Evolutionary conservation across 495 filamentous ascomycete genomes (phyloP), one percentile per base, ranked within the genome.

Genomic region (Penicillium fimorum): DNA sequence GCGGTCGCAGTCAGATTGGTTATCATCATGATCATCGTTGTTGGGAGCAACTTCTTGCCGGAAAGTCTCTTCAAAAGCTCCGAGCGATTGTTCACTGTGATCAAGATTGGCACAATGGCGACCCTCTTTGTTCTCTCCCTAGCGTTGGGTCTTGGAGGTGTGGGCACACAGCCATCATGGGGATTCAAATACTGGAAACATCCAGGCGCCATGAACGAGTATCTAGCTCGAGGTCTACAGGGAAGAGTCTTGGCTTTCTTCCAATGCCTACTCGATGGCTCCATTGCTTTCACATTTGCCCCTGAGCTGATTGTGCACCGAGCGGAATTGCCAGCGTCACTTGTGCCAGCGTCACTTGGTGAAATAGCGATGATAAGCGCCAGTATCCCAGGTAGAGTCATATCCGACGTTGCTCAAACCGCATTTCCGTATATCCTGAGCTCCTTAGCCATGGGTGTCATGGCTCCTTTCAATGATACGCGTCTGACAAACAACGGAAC

Each of bases 21-120:
- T 12, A 71, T 93, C 51, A 88, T 93, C 69, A 82, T 86, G n/a
- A 15, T 79, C 6, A 61, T 85, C 24, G 87, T 94, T 50, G 72
- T 92, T 38, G 61, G 68, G 12, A 88, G 90, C 73, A 96, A 96
- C 67, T 71, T 92, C 42, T 85, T 91, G 46, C 89, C 90, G 13
- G 87, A 95, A 53, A 84, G 84, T 65, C 79, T 79, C 22, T 95
- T 93, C 60, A 89, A 86, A 54, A 84, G 91, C 70, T 88, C 88
- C 3, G 91, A 95, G 66, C 86, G 88, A 41, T 61, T 88, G 45
- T 91, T 95, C 60, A 85, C 90, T 18, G 76, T 85, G 11, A 69
- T 95, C 67, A 97, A 96, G 65, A 78, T 95, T 45, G 73, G 87
- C 52, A 90, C 91, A 32, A 81, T 95, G 27, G 82, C 87, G 54